Percentiles rank a stretch among this genome's conserved stretches.
Evolutionary conservation across 305 asterid species (phyloP).

Genomic region (Fraxinus latifolia): DNA sequence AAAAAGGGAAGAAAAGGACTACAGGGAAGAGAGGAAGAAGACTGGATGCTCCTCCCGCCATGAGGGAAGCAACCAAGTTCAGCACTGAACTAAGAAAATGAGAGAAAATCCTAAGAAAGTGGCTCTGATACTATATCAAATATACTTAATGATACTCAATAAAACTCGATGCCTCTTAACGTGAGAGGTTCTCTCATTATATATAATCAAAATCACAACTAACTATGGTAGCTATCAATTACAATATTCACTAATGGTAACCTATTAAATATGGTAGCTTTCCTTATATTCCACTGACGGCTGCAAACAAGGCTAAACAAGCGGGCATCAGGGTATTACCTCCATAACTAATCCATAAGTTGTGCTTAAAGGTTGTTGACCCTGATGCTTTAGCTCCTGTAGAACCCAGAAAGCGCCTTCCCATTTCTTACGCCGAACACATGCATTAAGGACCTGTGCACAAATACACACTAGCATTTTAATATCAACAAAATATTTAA

Average conservation of each 20-base stretch:
- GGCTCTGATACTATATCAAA: background rate
- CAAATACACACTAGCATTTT: constrained; percentile 8
- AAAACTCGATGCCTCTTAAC: background rate
- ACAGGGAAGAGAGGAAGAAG: background rate
- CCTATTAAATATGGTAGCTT: background rate
- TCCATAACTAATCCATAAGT: constrained; percentile 95
- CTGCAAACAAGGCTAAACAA: background rate
- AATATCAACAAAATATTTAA: background rate
- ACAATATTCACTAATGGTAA: background rate
- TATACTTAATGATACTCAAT: background rate
- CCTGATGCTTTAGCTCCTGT: constrained; percentile 65
- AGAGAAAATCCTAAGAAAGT: background rate
- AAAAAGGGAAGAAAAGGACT: too few species aligned
- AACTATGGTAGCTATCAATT: background rate
- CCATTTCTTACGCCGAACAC: constrained; percentile 77
- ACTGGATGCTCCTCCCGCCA: background rate
- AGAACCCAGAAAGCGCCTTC: constrained; percentile 99
- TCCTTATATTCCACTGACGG: background rate
- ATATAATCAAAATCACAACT: background rate
- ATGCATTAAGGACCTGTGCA: constrained; percentile 80
- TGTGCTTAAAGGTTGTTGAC: constrained; percentile 63
- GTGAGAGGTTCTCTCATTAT: background rate
- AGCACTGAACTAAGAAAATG: background rate
- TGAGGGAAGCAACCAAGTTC: background rate
- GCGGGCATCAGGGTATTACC: constrained; percentile 38